Evolutionary conservation across 208 protist genomes (phyloP), one percentile per base, ranked within the genome.

Genomic region (Naegleria fowleri): DNA sequence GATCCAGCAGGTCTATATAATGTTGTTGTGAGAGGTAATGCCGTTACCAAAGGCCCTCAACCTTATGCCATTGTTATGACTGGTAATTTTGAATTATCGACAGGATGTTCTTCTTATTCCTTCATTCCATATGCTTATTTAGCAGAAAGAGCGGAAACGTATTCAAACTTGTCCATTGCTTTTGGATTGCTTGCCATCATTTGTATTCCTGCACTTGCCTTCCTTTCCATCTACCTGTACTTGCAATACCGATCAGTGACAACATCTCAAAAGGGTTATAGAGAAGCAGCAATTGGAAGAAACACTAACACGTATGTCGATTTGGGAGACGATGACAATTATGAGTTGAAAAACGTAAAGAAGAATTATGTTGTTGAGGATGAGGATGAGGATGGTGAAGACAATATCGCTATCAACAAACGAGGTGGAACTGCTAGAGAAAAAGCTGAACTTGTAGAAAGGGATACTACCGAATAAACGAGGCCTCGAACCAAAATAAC

Each of bases 51-150:
- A 40, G 86, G 86, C 25, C 86, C 86, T 40, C 86, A 89, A 89
- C 86, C 86, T n/a, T 89, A 89, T 89, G 86, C 86, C 11, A 38
- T 89, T 15, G 48, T 89, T 41, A 67, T 89, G 19, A 55, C 86
- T 16, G 86, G 86, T 41, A 48, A 58, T 9, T 36, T 79, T 79
- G 29, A 79, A 79, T 13, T 36, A 22, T 38, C 22, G 5, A 88
- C 13, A 19, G 85, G n/a, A 58, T 48, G 40, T 5, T 9, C 83
- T 48, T 6, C 83, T 4, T 48, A 86, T 86, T 43, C 22, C 48
- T 86, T 86, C 38, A 39, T 48, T 48, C 40, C 40, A 38, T 48
- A 48, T 86, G 83, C 83, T 86, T 40, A 86, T 86, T 86, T 86
- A 11, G 40, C 83, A 25, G 39, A 39, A 86, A 48, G n/a, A 29